These are phyloP conservation scores for Teratosphaeria viscida DNA, from an alignment of 2,329 filamentous ascomycete species.

Conservation along the genomic window DNA sequence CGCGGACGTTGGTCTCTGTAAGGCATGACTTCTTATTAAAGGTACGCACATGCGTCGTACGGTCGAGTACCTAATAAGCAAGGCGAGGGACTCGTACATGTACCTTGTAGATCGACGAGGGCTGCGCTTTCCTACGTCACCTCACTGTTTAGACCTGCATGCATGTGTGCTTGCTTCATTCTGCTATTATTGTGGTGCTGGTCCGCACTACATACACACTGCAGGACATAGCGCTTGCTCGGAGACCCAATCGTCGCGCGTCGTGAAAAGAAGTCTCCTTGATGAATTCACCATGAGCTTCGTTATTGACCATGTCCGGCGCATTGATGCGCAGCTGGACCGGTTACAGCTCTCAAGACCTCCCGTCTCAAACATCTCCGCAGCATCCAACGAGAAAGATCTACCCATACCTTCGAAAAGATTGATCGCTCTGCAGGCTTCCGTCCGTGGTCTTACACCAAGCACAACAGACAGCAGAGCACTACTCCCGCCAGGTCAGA, in stretches of 20 bases:
- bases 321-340: slow-evolving; percentile 49
- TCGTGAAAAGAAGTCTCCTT: not conserved
- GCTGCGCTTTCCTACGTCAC: not conserved
- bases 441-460: slow-evolving; percentile 19
- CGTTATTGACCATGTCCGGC: slow-evolving; percentile 40
- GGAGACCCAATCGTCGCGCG: too few species aligned
- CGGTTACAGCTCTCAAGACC: slow-evolving; percentile 41
- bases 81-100: not conserved
- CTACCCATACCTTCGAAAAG: slow-evolving; percentile 14
- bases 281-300: slow-evolving; percentile 22
- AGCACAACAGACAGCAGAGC: slow-evolving; percentile 14
- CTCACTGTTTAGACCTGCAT: not conserved
- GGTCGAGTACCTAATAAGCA: too few species aligned
- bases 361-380: slow-evolving; percentile 8
- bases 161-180: not conserved
- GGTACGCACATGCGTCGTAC: too few species aligned
- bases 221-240: not conserved
- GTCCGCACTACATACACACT: not conserved
- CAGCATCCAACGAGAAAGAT: slow-evolving; percentile 4
- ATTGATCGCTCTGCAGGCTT: slow-evolving; percentile 21
- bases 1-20: too few species aligned
- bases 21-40: too few species aligned
- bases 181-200: not conserved
- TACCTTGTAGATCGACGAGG: not conserved
- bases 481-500: slow-evolving; percentile 10